Percentiles rank a stretch among this genome's conserved stretches.
Evolutionary conservation across 2,329 filamentous ascomycete species (phyloP).

Genomic region (Phaeosphaeriaceae sp.): DNA sequence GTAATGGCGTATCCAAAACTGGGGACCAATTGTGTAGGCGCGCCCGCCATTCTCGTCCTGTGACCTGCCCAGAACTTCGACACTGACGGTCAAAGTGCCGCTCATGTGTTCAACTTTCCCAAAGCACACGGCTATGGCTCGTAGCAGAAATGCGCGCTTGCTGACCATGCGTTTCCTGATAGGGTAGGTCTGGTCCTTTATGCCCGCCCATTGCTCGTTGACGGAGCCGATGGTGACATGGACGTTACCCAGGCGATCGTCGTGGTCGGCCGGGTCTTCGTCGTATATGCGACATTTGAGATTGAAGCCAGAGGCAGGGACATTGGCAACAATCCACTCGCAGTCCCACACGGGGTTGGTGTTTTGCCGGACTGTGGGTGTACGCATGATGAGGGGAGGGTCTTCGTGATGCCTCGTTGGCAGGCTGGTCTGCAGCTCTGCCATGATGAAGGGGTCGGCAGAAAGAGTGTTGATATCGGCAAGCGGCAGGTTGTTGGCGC

Average conservation of each 20-base stretch:
- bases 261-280: slow-evolving; percentile 83
- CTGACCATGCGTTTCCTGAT: slow-evolving; percentile 86
- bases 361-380: slow-evolving; percentile 73
- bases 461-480: slow-evolving; percentile 79
- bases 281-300: slow-evolving; percentile 89
- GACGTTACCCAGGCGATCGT: slow-evolving; percentile 88
- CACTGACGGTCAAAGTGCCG: slow-evolving; percentile 73
- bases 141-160: slow-evolving; percentile 82
- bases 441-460: slow-evolving; percentile 82
- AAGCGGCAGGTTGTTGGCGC: slow-evolving; percentile 79
- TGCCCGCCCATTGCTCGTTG: slow-evolving; percentile 70
- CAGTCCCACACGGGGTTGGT: slow-evolving; percentile 82
- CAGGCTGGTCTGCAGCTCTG: slow-evolving; percentile 74
- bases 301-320: slow-evolving; percentile 79
- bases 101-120: slow-evolving; percentile 69
- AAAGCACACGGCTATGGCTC: slow-evolving; percentile 70
- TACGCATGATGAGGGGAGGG: slow-evolving; percentile 74
- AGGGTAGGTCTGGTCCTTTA: slow-evolving; percentile 68
- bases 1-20: slow-evolving; percentile 79
- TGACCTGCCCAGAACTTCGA: slow-evolving; percentile 78
- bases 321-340: slow-evolving; percentile 86
- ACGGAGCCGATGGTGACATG: slow-evolving; percentile 70
- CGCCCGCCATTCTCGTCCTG: slow-evolving; percentile 68
- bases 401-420: slow-evolving; percentile 85
- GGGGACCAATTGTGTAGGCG: slow-evolving; percentile 81